phyloP scores from a whole-genome alignment of 805 yeast genomes.

The Candida methanosorbosa region DNA sequence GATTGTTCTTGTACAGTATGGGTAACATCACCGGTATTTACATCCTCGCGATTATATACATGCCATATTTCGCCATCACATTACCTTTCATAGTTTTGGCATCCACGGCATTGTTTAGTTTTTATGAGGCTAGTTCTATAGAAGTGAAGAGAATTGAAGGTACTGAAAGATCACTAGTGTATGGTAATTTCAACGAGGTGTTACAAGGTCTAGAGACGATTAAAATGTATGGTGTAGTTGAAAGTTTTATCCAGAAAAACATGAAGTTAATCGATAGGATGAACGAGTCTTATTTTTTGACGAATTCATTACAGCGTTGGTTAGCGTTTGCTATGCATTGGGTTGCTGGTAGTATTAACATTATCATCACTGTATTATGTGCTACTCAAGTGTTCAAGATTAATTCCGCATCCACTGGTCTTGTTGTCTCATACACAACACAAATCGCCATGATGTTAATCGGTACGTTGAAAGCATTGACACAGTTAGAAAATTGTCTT shows the following conservation, averaged over 20 bases:
- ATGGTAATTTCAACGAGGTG: constrained; percentile 39
- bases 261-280: constrained; percentile 29
- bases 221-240: constrained; percentile 28
- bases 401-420: constrained; percentile 38
- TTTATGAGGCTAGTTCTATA: constrained; percentile 39
- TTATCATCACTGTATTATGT: constrained; percentile 35
- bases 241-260: constrained; percentile 26
- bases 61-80: constrained; percentile 48
- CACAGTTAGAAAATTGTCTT: constrained; percentile 48
- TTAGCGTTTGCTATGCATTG: constrained; percentile 34
- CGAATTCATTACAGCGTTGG: constrained; percentile 42
- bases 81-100: constrained; percentile 40
- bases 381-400: constrained; percentile 35
- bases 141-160: constrained; percentile 43
- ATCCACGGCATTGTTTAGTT: constrained; percentile 29
- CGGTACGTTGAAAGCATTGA: constrained; percentile 34
- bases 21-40: constrained; percentile 25
- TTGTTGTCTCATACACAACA: constrained; percentile 36
- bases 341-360: constrained; percentile 31
- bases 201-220: constrained; percentile 40
- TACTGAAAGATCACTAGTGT: constrained; percentile 37
- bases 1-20: constrained; percentile 48
- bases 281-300: constrained; percentile 36
- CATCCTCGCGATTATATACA: constrained; percentile 35
- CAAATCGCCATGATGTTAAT: constrained; percentile 37